These are phyloP conservation scores for Emydomyces testavorans DNA, from an alignment of 2,329 filamentous ascomycete genomes.

Conservation along the genomic window DNA sequence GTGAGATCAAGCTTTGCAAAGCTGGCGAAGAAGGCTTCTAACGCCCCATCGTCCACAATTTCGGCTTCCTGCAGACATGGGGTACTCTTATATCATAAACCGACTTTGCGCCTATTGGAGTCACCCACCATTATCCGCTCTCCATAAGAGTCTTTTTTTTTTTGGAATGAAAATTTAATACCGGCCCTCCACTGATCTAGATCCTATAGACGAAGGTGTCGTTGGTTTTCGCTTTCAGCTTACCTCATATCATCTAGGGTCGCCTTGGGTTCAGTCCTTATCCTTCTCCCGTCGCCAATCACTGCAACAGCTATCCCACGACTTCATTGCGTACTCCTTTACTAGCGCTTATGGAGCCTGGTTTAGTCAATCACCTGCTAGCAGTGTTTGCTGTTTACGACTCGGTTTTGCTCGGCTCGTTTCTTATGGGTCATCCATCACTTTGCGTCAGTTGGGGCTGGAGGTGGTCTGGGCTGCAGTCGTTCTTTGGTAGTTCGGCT, in stretches of 20 bases:
- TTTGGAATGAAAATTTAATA: not conserved
- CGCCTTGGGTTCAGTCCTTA: not conserved
- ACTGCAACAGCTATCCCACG: constrained; percentile 3
- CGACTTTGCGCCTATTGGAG: too few relatives aligned
- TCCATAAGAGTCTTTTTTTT: not conserved
- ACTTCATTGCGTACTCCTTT: not conserved
- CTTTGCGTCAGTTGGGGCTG: constrained; percentile 8
- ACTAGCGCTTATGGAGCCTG: not conserved
- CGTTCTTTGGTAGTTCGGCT: constrained; percentile 13
- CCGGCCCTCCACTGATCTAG: not conserved
- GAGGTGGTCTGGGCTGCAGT: constrained; percentile 11
- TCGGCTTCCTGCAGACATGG: too few relatives aligned
- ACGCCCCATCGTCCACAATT: constrained; percentile 12
- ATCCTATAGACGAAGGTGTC: not conserved
- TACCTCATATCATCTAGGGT: constrained; percentile 1
- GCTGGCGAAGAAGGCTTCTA: constrained; percentile 89
- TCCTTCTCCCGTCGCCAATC: not conserved
- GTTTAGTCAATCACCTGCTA: not conserved
- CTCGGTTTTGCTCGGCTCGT: not conserved
- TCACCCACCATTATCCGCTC: not conserved
- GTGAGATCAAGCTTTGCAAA: constrained; percentile 93
- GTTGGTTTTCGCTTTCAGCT: not conserved
- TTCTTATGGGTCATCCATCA: not conserved
- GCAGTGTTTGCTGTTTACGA: not conserved
- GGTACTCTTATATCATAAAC: too few relatives aligned